Evolutionary conservation across 805 yeast species (phyloP).

Genomic region (Candida boleticola): DNA sequence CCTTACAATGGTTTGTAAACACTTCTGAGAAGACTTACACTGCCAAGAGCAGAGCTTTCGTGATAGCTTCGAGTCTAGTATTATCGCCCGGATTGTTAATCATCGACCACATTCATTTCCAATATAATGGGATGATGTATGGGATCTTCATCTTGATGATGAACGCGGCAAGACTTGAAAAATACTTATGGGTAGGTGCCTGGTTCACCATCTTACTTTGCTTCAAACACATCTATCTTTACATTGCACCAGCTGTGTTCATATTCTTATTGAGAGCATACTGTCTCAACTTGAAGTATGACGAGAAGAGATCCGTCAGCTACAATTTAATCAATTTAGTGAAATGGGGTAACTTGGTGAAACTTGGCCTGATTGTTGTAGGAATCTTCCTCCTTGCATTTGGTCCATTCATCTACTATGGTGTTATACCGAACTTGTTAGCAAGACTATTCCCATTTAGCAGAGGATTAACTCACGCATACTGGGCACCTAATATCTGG

Average conservation of each 20-base stretch:
- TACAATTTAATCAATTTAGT: slow-evolving; percentile 34
- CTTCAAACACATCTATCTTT: slow-evolving; percentile 91
- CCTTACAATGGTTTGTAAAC: slow-evolving; percentile 70
- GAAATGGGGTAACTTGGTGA: slow-evolving; percentile 57
- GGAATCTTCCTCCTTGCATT: slow-evolving; percentile 66
- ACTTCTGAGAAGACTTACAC: slow-evolving; percentile 31
- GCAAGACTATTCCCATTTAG: slow-evolving; percentile 86
- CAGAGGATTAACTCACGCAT: slow-evolving; percentile 94
- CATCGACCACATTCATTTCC: slow-evolving; percentile 95
- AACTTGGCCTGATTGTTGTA: slow-evolving; percentile 63
- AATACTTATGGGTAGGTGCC: slow-evolving; percentile 58
- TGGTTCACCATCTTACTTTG: slow-evolving; percentile 78
- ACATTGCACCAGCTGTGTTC: slow-evolving; percentile 92
- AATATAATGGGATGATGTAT: slow-evolving; percentile 91
- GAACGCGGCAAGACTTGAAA: slow-evolving; percentile 61
- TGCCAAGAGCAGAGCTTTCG: slow-evolving; percentile 55
- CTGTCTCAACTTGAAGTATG: slow-evolving; percentile 48
- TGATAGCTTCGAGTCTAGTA: slow-evolving; percentile 76
- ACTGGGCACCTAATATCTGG: slow-evolving; percentile 99
- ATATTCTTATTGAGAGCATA: slow-evolving; percentile 72
- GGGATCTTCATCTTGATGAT: slow-evolving; percentile 77
- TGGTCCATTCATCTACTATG: slow-evolving; percentile 68
- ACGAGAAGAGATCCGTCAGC: slow-evolving; percentile 19
- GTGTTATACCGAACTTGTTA: slow-evolving; percentile 62
- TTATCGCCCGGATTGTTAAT: slow-evolving; percentile 88